Base-by-base conservation (phyloP, 805 yeast species). In the Isabelozyma rhagii region DNA sequence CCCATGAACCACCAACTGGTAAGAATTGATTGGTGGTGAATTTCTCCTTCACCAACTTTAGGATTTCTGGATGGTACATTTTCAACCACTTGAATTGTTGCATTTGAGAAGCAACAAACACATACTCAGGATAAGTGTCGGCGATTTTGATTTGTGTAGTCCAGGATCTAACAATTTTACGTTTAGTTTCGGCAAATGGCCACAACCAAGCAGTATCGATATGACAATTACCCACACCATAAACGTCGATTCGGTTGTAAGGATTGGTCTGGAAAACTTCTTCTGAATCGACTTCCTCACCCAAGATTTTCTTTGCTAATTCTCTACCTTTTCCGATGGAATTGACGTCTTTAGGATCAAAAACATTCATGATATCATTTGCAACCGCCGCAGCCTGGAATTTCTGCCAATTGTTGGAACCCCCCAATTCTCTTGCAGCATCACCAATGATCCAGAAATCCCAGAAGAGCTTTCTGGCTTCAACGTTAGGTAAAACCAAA, bases 141-240 rank as follows among this genome's bases (percentile, higher is more conserved):
- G 94, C 81, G 44, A 94, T 68, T 48, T 89, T 85, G 46, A 93
- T 73, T 71, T 93, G 99, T 8, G 97, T 83, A 0, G 97, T 85
- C 98, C 98, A 93, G 5, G 97, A 89, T 55, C 99, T 79, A 2
- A 92, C 97, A 48, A 93, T 82, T 63, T 93, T 93, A 47, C 98
- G 81, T 58, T 88, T 85, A 1, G 98, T 90, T 65, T 94, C 97
- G 2, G 96, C 97, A 74, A 87, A 93, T n/a, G 97, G 98, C 99
- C 99, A 93, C 51, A 91, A 76, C 99, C 99, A 93, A 13, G 98
- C 98, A 14, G 98, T 93, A 62, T 93, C 99, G 58, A 92, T 92
- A 66, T 92, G 98, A 66, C 98, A 94, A 65, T 94, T 89, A 41
- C 99, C 99, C 55, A 94, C 79, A 8, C 89, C 96, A 66, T 74